These are phyloP conservation scores for Gastrolobium bilobum DNA, from an alignment of 306 rosid species.

Conservation along the genomic window DNA sequence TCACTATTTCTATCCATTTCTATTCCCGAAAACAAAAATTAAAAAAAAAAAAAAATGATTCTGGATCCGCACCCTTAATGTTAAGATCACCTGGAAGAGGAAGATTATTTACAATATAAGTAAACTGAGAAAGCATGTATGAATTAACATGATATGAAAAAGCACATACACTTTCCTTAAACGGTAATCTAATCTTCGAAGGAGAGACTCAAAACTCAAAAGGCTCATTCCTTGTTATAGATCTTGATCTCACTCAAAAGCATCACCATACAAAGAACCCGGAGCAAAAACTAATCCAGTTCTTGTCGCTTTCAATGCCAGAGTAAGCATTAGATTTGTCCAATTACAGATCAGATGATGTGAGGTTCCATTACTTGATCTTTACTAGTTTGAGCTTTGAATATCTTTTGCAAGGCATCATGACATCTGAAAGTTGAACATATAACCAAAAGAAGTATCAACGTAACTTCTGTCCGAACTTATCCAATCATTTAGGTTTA, in stretches of 20 bases:
- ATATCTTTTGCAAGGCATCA: slow-evolving; percentile 62
- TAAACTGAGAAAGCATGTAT: slow-evolving; percentile 1
- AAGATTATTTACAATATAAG: neutral
- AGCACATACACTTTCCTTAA: neutral
- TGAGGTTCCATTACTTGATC: slow-evolving; percentile 43
- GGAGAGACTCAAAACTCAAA: slow-evolving; percentile 30
- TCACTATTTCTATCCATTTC: too few species aligned
- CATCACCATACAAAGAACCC: slow-evolving; percentile 20
- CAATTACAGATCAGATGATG: slow-evolving; percentile 45
- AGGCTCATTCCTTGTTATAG: slow-evolving; percentile 31
- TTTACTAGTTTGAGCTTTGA: slow-evolving; percentile 54
- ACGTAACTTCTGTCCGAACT: slow-evolving; percentile 30
- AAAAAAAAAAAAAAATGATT: too few species aligned
- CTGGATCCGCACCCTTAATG: neutral
- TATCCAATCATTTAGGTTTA: slow-evolving; percentile 2
- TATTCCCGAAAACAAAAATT: too few species aligned
- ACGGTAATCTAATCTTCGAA: slow-evolving; percentile 5
- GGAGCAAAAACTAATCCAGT: slow-evolving; percentile 8
- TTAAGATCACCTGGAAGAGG: neutral
- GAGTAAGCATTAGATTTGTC: slow-evolving; percentile 23
- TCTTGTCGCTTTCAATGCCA: slow-evolving; percentile 24
- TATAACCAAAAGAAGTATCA: slow-evolving; percentile 38
- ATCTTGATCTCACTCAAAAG: slow-evolving; percentile 30
- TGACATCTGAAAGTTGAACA: slow-evolving; percentile 66
- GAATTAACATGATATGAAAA: slow-evolving; percentile 10